Percentiles rank a stretch among this genome's conserved stretches.
phyloP scores from a whole-genome alignment of 345 rosid species.

The Hypericum perforatum region DNA sequence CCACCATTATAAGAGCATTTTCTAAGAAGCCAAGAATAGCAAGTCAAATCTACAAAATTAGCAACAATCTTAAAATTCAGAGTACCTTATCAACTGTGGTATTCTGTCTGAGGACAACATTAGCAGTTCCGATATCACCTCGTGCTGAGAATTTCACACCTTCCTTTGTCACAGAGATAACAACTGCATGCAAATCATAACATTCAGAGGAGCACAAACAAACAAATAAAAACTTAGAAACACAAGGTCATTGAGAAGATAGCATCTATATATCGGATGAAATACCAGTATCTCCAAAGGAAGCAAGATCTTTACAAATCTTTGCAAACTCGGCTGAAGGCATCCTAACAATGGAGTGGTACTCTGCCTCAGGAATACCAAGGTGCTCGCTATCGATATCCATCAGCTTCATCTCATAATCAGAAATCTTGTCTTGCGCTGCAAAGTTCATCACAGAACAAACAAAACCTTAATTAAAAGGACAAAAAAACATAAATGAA shows the following conservation, averaged over 20 bases:
- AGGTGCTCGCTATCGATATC: constrained; percentile 97
- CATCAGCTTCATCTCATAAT: constrained; percentile 98
- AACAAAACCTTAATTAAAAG: constrained; percentile 5
- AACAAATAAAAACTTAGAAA: background rate
- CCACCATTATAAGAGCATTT: no score
- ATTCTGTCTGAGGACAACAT: constrained; percentile 89
- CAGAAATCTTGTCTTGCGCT: constrained; percentile 95
- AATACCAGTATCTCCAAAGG: constrained; percentile 91
- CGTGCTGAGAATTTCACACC: constrained; percentile 95
- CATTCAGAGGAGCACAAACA: background rate
- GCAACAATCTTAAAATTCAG: background rate
- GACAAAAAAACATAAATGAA: background rate
- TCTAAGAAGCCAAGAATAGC: no score
- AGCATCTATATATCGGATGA: background rate
- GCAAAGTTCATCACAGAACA: background rate
- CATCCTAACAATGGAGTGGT: constrained; percentile 91
- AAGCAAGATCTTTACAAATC: constrained; percentile 82
- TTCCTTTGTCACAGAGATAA: constrained; percentile 92
- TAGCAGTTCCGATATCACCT: constrained; percentile 94
- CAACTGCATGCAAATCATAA: constrained; percentile 37
- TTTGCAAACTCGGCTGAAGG: constrained; percentile 87
- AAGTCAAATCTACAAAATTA: no score
- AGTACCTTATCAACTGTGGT: constrained; percentile 83
- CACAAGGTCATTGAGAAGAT: background rate
- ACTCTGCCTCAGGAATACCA: constrained; percentile 97